phyloP scores from a whole-genome alignment of 352 stramenopile genomes.

The Phytophthora macrochlamydospora region DNA sequence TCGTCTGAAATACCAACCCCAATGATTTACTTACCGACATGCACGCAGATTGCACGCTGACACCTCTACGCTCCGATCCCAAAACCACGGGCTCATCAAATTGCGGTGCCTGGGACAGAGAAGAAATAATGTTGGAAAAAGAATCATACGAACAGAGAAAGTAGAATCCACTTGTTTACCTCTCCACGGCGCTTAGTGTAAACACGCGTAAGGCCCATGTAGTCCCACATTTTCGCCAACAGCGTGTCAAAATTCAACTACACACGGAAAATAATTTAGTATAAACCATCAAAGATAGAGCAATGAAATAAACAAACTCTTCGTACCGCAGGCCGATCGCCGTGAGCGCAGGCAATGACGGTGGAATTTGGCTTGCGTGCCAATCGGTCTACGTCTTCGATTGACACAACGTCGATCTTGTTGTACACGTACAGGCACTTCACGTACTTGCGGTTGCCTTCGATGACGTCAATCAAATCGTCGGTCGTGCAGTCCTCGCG shows the following conservation, averaged over 20 bases:
- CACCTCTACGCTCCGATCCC: constrained; percentile 84
- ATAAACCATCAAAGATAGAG: background rate
- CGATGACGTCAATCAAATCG: constrained; percentile 98
- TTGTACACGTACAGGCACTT: constrained; percentile 99
- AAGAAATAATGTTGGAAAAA: background rate
- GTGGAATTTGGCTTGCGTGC: constrained; percentile 96
- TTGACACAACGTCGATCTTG: constrained; percentile 99
- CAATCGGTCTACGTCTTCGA: constrained; percentile 98
- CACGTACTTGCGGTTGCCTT: constrained; percentile 99
- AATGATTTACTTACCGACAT: constrained; percentile 65
- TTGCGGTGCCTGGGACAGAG: constrained; percentile 49
- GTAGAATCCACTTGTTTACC: constrained; percentile 26
- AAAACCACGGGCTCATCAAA: constrained; percentile 86
- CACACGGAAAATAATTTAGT: constrained; percentile 16
- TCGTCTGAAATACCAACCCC: background rate
- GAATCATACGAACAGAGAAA: too few species aligned
- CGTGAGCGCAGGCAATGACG: constrained; percentile 94
- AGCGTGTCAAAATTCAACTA: constrained; percentile 97
- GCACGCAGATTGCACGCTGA: constrained; percentile 80
- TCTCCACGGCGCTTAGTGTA: constrained; percentile 90
- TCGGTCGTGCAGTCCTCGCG: constrained; percentile 97
- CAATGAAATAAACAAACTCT: background rate
- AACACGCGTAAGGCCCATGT: constrained; percentile 89
- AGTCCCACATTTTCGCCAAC: constrained; percentile 90
- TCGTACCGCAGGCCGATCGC: constrained; percentile 68